phyloP scores from a whole-genome alignment of 306 rosid species.

The Delonix regia region DNA sequence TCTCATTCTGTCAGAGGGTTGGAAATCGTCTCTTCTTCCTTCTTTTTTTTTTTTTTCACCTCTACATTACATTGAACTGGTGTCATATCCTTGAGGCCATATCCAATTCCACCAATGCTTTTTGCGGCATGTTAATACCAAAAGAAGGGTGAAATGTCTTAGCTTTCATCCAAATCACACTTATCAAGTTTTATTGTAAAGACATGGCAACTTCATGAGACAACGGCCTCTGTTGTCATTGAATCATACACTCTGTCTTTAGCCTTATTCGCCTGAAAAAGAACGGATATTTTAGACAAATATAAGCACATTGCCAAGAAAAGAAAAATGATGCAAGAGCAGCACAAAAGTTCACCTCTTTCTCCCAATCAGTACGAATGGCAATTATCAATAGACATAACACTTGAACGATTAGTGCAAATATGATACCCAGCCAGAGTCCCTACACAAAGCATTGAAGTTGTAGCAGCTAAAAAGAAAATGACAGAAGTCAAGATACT shows the following conservation, averaged over 20 bases:
- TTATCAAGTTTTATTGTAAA: not conserved
- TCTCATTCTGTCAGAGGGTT: no score
- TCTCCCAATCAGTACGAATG: conserved; percentile 66
- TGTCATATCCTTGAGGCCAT: not conserved
- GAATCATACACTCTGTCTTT: conserved; percentile 51
- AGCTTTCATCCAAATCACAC: not conserved
- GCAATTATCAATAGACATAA: conserved; percentile 49
- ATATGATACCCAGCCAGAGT: conserved; percentile 78
- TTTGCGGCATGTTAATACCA: not conserved
- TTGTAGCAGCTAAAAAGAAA: not conserved
- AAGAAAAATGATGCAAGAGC: not conserved
- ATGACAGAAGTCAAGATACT: not conserved
- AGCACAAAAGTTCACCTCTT: conserved; percentile 48
- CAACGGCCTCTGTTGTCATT: conserved; percentile 18
- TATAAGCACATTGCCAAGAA: not conserved
- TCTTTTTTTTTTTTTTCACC: no score
- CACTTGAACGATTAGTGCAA: conserved; percentile 69
- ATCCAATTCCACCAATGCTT: not conserved
- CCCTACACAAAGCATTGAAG: conserved; percentile 50
- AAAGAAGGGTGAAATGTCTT: not conserved
- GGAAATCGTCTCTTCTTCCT: no score
- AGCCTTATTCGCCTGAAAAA: conserved; percentile 53
- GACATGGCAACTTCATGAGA: conserved; percentile 22
- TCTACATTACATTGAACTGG: no score
- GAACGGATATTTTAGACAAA: not conserved